Evolutionary conservation across 2,329 filamentous ascomycete genomes (phyloP), one percentile per base, ranked within the genome.

Genomic region (Fusarium nodosum): DNA sequence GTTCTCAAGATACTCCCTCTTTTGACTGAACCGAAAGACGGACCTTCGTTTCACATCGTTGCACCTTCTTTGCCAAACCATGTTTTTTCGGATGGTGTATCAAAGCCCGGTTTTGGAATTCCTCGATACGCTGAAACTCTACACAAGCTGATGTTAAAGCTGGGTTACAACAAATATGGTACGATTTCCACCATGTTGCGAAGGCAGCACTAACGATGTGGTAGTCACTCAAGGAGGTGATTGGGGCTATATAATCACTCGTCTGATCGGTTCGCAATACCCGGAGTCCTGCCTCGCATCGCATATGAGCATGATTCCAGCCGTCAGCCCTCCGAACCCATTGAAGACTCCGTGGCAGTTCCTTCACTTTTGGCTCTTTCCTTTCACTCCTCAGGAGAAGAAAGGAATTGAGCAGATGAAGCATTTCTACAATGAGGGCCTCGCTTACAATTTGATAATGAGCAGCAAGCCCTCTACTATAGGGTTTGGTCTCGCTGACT

Each of bases 391-490:
- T 8, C n/a, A 11, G 11, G 45, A 47, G 28, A 47, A 33, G 9
- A 15, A 47, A 7, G 45, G 45, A 4, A 47, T 47, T 16, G 9
- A 47, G 11, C 45, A 47, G 8, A 47, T 47, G 45, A 47, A 56
- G 38, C 34, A 56, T 20, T 56, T 67, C 24, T 41, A 82, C 10
- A 24, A 31, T 13, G 47, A 67, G 16, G 63, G 55, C 11, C 44
- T 18, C 18, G 59, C 51, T 7, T 79, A 79, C 41, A 61, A 73
- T 33, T 4, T 73, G 1, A 30, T 73, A 20, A 42, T 77, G 79
- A 41, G 88, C 86, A 4, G 93, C 91, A 90, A 90, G 60, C 92
- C 93, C 0, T 88, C 93, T 53, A 95, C 92, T 0, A 75, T 94
- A 0, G 90, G 89, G 0, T 93, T 92, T 73, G 88, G 83, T 0